A percentile compares a stretch with the other conserved stretches of the same genome.
These are phyloP conservation scores for Cyberlindnera maritima DNA, from an alignment of 805 yeast species.

Conservation along the genomic window DNA sequence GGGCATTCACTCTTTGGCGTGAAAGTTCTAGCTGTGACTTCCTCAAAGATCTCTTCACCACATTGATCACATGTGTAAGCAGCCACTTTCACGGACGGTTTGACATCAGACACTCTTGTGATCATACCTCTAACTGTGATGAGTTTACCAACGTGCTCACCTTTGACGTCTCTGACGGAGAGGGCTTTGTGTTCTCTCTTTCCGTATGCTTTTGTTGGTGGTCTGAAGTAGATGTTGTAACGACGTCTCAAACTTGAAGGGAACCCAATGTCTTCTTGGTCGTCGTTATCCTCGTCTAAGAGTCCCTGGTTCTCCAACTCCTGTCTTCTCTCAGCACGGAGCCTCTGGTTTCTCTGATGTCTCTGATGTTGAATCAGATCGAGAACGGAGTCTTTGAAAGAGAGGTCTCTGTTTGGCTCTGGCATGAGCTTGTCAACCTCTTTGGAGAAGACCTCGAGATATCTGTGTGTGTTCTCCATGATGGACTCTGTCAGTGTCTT, in stretches of 20 bases:
- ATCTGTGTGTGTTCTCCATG: conserved; percentile 72
- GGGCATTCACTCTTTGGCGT: conserved; percentile 88
- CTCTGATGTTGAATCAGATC: conserved; percentile 94
- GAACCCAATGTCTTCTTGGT: conserved; percentile 46
- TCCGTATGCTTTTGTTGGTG: conserved; percentile 46
- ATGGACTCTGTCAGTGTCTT: conserved; percentile 54
- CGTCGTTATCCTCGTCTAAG: conserved; percentile 28
- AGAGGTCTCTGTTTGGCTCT: conserved; percentile 73
- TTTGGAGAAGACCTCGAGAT: conserved; percentile 69
- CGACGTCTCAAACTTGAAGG: conserved; percentile 87
- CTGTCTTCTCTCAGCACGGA: conserved; percentile 63
- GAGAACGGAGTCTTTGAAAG: conserved; percentile 83
- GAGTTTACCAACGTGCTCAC: conserved; percentile 76
- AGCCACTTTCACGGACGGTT: conserved; percentile 85
- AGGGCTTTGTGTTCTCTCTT: conserved; percentile 46
- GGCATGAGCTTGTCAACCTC: conserved; percentile 85
- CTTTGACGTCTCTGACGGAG: conserved; percentile 89
- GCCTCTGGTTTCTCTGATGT: conserved; percentile 72
- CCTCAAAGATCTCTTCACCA: conserved; percentile 96
- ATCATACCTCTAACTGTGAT: conserved; percentile 93
- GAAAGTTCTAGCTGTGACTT: conserved; percentile 79
- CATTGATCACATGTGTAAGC: conserved; percentile 98
- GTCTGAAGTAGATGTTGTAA: conserved; percentile 83
- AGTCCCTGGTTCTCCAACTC: conserved; percentile 47
- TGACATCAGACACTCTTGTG: conserved; percentile 93